These are phyloP conservation scores for Coelastrella sp. DNA, from an alignment of 139 green algal genomes.

Conservation along the genomic window DNA sequence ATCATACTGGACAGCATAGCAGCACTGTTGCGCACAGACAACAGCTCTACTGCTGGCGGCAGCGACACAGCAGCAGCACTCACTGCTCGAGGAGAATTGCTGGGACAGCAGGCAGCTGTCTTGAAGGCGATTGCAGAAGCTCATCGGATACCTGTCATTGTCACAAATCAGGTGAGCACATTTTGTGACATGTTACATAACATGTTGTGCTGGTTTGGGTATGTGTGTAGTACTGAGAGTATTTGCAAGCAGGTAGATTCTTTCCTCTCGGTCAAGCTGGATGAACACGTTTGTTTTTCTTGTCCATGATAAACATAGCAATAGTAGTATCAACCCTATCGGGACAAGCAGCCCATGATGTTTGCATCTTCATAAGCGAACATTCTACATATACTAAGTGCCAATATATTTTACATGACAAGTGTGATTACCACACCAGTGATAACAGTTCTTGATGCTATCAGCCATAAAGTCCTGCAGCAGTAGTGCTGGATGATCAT, in stretches of 20 bases:
- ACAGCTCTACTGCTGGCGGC: conserved; percentile 18
- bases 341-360: too few species aligned
- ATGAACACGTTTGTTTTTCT: too few species aligned
- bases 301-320: too few species aligned
- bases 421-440: too few species aligned
- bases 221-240: background rate
- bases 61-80: conserved; percentile 33
- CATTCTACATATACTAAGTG: too few species aligned
- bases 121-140: conserved; percentile 86
- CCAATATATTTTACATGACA: too few species aligned
- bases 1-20: conserved; percentile 89
- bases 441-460: too few species aligned
- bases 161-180: conserved; percentile 68
- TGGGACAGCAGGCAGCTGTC: conserved; percentile 72
- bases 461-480: too few species aligned
- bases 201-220: background rate
- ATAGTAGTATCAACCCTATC: too few species aligned
- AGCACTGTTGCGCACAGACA: conserved; percentile 68
- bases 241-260: background rate
- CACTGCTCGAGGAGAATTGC: conserved; percentile 62
- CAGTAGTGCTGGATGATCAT: too few species aligned
- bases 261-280: too few species aligned
- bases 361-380: too few species aligned
- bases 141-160: conserved; percentile 79
- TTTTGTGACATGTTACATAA: background rate